Conservation (phyloP, 345 rosid genomes). For the Eutrema yunnanense region DNA sequence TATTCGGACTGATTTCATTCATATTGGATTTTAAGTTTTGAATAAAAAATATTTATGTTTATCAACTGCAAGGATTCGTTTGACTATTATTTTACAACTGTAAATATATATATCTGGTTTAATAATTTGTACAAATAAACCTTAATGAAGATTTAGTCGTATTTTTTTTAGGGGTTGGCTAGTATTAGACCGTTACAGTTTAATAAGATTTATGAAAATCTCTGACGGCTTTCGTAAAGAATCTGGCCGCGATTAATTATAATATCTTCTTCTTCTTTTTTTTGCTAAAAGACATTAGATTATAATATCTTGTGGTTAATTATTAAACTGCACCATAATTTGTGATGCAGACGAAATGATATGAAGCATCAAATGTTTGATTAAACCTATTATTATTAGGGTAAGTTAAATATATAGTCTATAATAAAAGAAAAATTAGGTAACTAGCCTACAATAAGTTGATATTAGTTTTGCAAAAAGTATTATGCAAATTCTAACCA, state of each 20-base stretch:
- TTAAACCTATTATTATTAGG: not conserved
- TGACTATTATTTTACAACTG: not conserved
- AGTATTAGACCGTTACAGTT: too few relatives aligned
- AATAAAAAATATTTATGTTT: not conserved
- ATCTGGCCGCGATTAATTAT: not conserved
- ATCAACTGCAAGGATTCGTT: not conserved
- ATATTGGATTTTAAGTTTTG: not conserved
- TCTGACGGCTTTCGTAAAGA: not conserved
- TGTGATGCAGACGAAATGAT: slow-evolving; percentile 4
- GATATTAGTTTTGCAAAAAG: too few relatives aligned
- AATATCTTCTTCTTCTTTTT: too few relatives aligned
- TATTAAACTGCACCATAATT: not conserved
- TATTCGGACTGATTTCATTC: not conserved
- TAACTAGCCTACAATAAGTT: too few relatives aligned
- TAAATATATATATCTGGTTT: not conserved
- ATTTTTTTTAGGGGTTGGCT: not conserved
- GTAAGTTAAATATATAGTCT: too few relatives aligned
- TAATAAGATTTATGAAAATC: not conserved
- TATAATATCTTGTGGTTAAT: not conserved
- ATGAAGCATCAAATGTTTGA: slow-evolving; percentile 22
- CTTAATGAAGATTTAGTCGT: not conserved
- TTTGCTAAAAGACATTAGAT: not conserved
- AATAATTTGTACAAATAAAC: too few relatives aligned
- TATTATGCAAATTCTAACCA: too few relatives aligned
- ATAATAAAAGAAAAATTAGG: too few relatives aligned